Conservation (phyloP, 441 rosid species). For the Populus trichocarpa region DNA sequence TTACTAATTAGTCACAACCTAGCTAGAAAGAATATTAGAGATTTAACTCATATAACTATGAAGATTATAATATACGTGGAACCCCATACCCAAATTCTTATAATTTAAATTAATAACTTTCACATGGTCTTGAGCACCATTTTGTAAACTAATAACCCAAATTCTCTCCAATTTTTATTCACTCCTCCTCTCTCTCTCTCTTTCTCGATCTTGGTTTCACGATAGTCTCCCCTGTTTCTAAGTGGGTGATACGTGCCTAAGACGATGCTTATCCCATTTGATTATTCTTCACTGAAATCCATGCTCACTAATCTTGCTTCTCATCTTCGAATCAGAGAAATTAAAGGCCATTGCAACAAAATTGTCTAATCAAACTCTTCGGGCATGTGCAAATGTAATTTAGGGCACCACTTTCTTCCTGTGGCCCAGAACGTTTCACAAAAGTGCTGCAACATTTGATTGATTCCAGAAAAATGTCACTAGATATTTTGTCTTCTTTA, state of each 20-base stretch:
- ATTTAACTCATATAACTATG: neutral
- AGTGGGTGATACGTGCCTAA: slow-evolving; percentile 27
- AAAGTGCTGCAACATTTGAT: slow-evolving; percentile 3
- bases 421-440: slow-evolving; percentile 12
- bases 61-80: too few species aligned
- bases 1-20: slow-evolving; percentile 7
- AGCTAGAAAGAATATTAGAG: slow-evolving; percentile 12
- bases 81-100: neutral
- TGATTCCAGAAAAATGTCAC: neutral
- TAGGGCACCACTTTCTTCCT: slow-evolving; percentile 21
- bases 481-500: neutral
- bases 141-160: slow-evolving; percentile 31
- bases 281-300: slow-evolving; percentile 44
- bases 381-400: slow-evolving; percentile 8
- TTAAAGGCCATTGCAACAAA: neutral
- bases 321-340: slow-evolving; percentile 18
- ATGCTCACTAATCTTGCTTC: slow-evolving; percentile 19
- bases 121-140: slow-evolving; percentile 32
- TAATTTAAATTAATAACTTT: slow-evolving; percentile 3
- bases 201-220: slow-evolving; percentile 15
- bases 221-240: neutral
- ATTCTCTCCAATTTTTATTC: neutral
- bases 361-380: slow-evolving; percentile 7
- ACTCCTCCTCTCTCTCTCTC: slow-evolving; percentile 27
- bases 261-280: slow-evolving; percentile 32